Evolutionary conservation across 768 basidiomycete genomes (phyloP).

Genomic region (Lactarius tabidus): DNA sequence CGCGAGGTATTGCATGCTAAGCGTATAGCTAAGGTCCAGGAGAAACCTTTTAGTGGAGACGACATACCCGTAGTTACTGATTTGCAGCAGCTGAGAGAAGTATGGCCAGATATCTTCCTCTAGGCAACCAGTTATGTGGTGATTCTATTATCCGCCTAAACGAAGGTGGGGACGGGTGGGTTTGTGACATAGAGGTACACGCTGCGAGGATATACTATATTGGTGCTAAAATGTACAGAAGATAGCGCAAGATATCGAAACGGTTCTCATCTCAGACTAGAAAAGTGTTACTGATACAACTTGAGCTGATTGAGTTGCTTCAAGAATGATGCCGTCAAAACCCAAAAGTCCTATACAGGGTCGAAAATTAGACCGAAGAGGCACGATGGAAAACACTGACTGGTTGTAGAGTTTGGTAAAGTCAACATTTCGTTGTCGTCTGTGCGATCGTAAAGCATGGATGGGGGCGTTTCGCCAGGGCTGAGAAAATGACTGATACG

Average conservation of each 20-base stretch:
- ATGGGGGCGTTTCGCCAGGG: slow-evolving; percentile 69
- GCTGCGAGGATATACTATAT: too few relatives aligned
- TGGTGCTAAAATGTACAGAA: not conserved
- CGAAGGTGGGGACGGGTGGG: not conserved
- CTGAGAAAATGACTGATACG: slow-evolving; percentile 74
- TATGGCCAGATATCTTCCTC: slow-evolving; percentile 77
- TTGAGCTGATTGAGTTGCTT: slow-evolving; percentile 74
- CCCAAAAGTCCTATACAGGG: slow-evolving; percentile 51
- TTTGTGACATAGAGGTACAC: not conserved
- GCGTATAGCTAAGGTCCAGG: slow-evolving; percentile 39
- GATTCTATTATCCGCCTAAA: too few relatives aligned
- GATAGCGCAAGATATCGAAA: not conserved
- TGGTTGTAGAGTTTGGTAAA: slow-evolving; percentile 60
- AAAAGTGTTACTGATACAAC: slow-evolving; percentile 71
- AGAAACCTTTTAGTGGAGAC: slow-evolving; percentile 37
- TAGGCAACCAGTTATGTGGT: too few relatives aligned
- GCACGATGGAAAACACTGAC: slow-evolving; percentile 41
- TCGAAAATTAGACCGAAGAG: slow-evolving; percentile 21
- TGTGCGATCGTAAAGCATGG: slow-evolving; percentile 77
- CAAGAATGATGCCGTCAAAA: slow-evolving; percentile 77
- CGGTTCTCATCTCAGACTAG: slow-evolving; percentile 29
- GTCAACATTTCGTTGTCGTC: slow-evolving; percentile 71
- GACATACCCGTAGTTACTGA: slow-evolving; percentile 50
- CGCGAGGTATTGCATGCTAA: slow-evolving; percentile 52
- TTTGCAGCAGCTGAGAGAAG: slow-evolving; percentile 60